Conservation (phyloP, 2,329 filamentous ascomycete species). For the Phialophora macrospora region DNA sequence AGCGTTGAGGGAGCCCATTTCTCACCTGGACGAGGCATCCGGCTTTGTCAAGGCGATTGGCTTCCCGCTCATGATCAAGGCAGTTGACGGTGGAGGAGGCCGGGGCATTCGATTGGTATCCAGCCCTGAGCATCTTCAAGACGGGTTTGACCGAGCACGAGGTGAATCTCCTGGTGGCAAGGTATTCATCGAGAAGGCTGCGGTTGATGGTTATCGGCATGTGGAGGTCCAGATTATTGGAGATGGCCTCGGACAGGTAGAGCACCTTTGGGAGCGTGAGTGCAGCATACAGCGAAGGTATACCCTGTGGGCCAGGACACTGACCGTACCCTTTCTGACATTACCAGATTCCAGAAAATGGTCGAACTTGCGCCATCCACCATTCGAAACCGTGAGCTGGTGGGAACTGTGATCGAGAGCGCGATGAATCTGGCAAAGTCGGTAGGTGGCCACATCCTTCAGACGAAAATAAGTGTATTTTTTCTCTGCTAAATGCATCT, state of each 20-base stretch:
- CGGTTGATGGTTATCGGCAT: conserved; percentile 51
- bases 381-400: conserved; percentile 43
- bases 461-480: too few relatives aligned
- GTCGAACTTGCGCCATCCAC: conserved; percentile 28
- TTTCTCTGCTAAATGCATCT: too few relatives aligned
- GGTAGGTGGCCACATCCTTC: too few relatives aligned
- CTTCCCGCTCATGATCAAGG: conserved; percentile 55
- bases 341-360: conserved; percentile 26
- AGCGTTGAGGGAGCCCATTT: too few relatives aligned
- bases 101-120: conserved; percentile 51
- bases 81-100: conserved; percentile 55
- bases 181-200: conserved; percentile 52
- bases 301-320: conserved; percentile 60
- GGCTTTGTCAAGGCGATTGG: conserved; percentile 36
- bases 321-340: conserved; percentile 48
- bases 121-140: conserved; percentile 41
- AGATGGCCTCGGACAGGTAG: conserved; percentile 50
- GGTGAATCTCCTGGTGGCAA: conserved; percentile 51
- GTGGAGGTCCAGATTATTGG: conserved; percentile 59
- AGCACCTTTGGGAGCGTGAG: conserved; percentile 55
- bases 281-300: conserved; percentile 59
- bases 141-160: conserved; percentile 47
- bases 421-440: too few relatives aligned
- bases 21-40: conserved; percentile 31
- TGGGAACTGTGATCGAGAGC: conserved; percentile 30